phyloP scores from a whole-genome alignment of 805 yeast species.

The Cyberlindnera maritima region DNA sequence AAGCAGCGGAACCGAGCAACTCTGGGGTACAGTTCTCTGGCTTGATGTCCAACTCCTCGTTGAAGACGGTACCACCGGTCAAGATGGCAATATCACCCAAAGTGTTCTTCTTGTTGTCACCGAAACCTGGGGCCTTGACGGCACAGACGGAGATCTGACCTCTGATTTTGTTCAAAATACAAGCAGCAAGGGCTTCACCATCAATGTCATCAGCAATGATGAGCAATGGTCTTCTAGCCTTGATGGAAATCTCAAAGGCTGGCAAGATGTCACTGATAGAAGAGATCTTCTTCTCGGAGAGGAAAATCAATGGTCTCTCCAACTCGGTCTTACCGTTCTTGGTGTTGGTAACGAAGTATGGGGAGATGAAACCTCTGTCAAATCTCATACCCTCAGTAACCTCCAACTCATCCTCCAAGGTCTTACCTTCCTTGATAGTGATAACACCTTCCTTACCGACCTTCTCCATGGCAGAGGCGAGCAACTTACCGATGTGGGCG shows the following conservation, averaged over 20 bases:
- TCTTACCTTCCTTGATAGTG: slow-evolving; percentile 97
- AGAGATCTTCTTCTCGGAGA: slow-evolving; percentile 87
- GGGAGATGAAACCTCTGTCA: slow-evolving; percentile 97
- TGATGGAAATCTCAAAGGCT: slow-evolving; percentile 90
- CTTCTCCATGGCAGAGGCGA: slow-evolving; percentile 98
- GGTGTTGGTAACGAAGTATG: slow-evolving; percentile 94
- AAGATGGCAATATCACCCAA: slow-evolving; percentile 94
- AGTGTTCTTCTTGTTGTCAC: slow-evolving; percentile 96
- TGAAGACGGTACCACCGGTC: slow-evolving; percentile 61
- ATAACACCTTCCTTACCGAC: slow-evolving; percentile 99
- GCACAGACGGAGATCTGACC: slow-evolving; percentile 98
- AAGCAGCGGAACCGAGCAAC: slow-evolving; percentile 87
- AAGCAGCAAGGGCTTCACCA: slow-evolving; percentile 98
- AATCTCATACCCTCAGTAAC: slow-evolving; percentile 99
- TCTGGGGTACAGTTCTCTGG: slow-evolving; percentile 95
- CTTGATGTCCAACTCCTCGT: slow-evolving; percentile 83
- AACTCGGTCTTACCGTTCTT: slow-evolving; percentile 88
- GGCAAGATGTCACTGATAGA: slow-evolving; percentile 89
- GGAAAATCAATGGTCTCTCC: slow-evolving; percentile 85
- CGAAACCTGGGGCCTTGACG: slow-evolving; percentile 99
- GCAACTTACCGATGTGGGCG: slow-evolving; percentile 83
- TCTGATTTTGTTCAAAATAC: slow-evolving; percentile 95
- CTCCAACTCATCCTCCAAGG: slow-evolving; percentile 94
- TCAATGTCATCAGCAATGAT: slow-evolving; percentile 96
- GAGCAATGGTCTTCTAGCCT: slow-evolving; percentile 89